Percentiles rank a stretch among this genome's conserved stretches.
phyloP scores from a whole-genome alignment of 805 yeast species.

The Wickerhamomyces alni region DNA sequence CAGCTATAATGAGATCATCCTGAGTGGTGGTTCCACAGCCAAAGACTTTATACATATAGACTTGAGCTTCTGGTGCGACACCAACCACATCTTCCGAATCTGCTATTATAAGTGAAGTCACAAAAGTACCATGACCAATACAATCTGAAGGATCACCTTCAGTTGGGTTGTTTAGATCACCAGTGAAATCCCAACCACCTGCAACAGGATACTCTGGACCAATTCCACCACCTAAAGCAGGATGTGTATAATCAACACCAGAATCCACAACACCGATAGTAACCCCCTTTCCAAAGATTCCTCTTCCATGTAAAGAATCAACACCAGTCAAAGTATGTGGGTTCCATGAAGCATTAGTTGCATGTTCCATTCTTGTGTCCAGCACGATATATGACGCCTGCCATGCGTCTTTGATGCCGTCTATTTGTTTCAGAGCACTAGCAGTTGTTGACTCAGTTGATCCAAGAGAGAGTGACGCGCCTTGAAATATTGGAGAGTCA shows the following conservation, averaged over 20 bases:
- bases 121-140: slow-evolving; percentile 16
- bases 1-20: slow-evolving; percentile 12
- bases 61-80: slow-evolving; percentile 14
- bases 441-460: too few relatives aligned
- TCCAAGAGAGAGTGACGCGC: too few relatives aligned
- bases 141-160: slow-evolving; percentile 11
- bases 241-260: slow-evolving; percentile 7
- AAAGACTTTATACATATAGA: slow-evolving; percentile 13
- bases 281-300: not conserved
- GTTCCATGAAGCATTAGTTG: too few relatives aligned
- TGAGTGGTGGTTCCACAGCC: slow-evolving; percentile 5
- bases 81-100: slow-evolving; percentile 4
- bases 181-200: slow-evolving; percentile 11
- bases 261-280: slow-evolving; percentile 1
- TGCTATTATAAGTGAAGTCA: slow-evolving; percentile 12
- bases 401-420: too few relatives aligned
- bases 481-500: too few relatives aligned
- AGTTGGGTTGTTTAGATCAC: slow-evolving; percentile 6
- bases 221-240: slow-evolving; percentile 6
- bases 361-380: too few relatives aligned
- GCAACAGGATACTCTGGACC: slow-evolving; percentile 6
- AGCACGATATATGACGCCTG: too few relatives aligned
- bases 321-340: slow-evolving; percentile 5
- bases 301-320: not conserved
- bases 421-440: too few relatives aligned